These are phyloP conservation scores for Rhodotorula toruloides DNA, from an alignment of 768 basidiomycete genomes.

Conservation along the genomic window DNA sequence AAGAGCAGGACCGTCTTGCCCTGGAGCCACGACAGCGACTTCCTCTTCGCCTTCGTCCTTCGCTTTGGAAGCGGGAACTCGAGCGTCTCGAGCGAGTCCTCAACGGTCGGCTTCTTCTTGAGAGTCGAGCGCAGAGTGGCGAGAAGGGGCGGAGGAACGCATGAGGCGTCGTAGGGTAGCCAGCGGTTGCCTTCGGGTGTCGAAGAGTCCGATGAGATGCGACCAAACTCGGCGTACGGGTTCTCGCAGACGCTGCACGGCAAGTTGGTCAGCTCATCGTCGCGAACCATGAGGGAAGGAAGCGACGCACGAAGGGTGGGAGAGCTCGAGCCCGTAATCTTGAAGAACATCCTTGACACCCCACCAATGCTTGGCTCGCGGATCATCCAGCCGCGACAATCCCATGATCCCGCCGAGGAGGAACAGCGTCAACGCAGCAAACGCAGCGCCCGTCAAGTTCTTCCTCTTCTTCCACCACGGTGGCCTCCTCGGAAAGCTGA, in stretches of 20 bases:
- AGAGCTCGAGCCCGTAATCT: neutral
- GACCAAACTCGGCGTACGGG: slow-evolving; percentile 31
- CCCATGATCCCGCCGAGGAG: slow-evolving; percentile 3
- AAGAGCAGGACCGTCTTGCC: slow-evolving; percentile 36
- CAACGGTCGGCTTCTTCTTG: neutral
- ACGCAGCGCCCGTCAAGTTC: neutral
- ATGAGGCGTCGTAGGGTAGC: slow-evolving; percentile 22
- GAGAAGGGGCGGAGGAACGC: slow-evolving; percentile 24
- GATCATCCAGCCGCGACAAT: neutral
- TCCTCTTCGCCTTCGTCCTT: neutral
- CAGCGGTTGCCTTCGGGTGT: slow-evolving; percentile 20
- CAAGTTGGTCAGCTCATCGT: neutral
- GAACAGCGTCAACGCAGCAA: slow-evolving; percentile 4
- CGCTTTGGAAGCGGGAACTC: slow-evolving; percentile 2
- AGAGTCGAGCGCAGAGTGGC: slow-evolving; percentile 15
- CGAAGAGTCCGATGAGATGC: neutral
- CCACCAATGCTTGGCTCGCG: neutral
- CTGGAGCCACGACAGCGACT: slow-evolving; percentile 28
- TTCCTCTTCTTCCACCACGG: neutral
- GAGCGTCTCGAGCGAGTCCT: neutral
- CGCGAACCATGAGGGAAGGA: too few species aligned
- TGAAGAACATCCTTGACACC: slow-evolving; percentile 8
- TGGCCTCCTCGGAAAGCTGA: neutral
- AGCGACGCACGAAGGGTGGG: neutral
- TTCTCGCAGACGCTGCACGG: slow-evolving; percentile 22